A percentile compares a stretch with the other conserved stretches of the same genome.
These are phyloP conservation scores for Salinomyces thailandicus DNA, from an alignment of 2,329 filamentous ascomycete species.

Conservation along the genomic window DNA sequence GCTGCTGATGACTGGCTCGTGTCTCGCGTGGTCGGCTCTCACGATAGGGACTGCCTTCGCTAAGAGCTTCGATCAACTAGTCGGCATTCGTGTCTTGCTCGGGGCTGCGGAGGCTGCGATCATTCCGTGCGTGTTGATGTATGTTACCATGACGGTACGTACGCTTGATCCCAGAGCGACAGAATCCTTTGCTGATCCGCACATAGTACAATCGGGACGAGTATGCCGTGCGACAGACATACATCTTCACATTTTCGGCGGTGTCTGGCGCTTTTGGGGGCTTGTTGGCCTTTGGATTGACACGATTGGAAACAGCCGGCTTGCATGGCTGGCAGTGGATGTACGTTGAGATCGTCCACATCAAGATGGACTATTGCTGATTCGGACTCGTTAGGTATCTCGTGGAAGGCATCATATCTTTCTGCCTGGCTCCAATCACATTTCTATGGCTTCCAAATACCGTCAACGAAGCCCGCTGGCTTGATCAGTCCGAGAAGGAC, in stretches of 20 bases:
- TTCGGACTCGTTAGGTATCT: neutral
- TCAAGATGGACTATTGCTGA: neutral
- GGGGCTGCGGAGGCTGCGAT: too few species aligned
- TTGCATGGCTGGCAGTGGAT: conserved; percentile 2
- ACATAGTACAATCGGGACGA: too few species aligned
- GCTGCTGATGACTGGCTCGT: conserved; percentile 1
- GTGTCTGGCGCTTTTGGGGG: too few species aligned
- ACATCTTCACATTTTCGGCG: too few species aligned
- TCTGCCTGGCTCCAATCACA: neutral
- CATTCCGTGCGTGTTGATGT: too few species aligned
- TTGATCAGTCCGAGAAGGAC: neutral
- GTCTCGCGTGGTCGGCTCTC: conserved; percentile 2
- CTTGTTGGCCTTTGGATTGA: too few species aligned
- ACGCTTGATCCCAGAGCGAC: too few species aligned
- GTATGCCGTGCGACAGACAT: too few species aligned
- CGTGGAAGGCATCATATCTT: conserved; percentile 3
- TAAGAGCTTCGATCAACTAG: conserved; percentile 1
- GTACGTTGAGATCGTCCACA: neutral
- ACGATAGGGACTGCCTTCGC: conserved; percentile 2
- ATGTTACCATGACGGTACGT: too few species aligned
- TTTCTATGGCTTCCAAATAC: conserved; percentile 3
- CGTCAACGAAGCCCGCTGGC: conserved; percentile 1
- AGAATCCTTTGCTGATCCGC: too few species aligned
- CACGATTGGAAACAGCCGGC: too few species aligned
- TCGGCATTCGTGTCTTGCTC: too few species aligned